These are phyloP conservation scores for Cornus florida DNA, from an alignment of 148 eudicot genomes.

Conservation along the genomic window DNA sequence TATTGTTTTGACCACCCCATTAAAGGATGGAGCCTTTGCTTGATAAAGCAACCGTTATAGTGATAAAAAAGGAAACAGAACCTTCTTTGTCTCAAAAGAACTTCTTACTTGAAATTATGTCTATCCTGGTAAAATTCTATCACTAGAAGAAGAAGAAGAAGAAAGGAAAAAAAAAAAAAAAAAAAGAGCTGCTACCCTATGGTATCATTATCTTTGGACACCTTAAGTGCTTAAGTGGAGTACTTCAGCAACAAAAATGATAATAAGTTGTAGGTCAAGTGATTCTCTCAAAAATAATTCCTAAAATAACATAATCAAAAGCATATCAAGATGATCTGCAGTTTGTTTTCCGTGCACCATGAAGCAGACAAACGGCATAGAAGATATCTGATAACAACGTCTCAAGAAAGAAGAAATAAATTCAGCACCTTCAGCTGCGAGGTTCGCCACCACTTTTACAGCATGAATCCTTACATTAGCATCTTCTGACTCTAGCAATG, in stretches of 20 bases:
- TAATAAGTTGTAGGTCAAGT: background rate
- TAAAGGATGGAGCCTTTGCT: background rate
- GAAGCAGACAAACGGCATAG: background rate
- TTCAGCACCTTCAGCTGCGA: slow-evolving; percentile 92
- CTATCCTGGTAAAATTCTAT: background rate
- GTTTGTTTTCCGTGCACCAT: background rate
- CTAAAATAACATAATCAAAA: background rate
- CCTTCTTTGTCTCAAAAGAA: no score
- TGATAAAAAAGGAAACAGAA: no score
- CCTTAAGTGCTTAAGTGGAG: slow-evolving; percentile 5
- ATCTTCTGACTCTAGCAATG: slow-evolving; percentile 94
- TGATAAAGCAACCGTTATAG: background rate
- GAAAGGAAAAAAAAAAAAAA: no score
- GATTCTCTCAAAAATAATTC: background rate
- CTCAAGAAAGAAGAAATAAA: slow-evolving; percentile 9
- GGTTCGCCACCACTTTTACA: slow-evolving; percentile 95
- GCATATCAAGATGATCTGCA: background rate
- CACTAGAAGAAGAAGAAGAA: no score
- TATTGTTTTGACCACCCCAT: background rate
- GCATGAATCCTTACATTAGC: slow-evolving; percentile 88
- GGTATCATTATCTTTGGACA: background rate
- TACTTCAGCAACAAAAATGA: background rate
- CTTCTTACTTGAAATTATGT: no score
- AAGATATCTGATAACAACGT: background rate
- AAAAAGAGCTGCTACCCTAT: background rate